Base-by-base conservation (phyloP, 805 yeast genomes). In the Barnettozyma populi region DNA sequence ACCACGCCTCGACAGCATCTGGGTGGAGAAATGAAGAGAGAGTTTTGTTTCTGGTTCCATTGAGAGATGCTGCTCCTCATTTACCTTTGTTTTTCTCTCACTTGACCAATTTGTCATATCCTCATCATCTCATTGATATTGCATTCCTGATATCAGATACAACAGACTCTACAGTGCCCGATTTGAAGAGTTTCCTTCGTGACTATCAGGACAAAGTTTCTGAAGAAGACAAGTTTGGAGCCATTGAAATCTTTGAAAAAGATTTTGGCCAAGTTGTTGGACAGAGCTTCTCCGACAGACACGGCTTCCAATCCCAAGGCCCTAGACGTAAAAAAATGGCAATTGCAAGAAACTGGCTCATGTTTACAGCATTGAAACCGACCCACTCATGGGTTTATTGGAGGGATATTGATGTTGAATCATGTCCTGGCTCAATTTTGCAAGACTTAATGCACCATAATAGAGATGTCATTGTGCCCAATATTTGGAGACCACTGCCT, bases 321-420 rank as follows among this genome's bases (percentile, higher is more conserved):
- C 95, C 95, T 40, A 76, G 98, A 64, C 75, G 98, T 60, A 92
- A 92, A 65, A 75, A 89, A 56, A 92, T 92, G 98, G 98, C 95
- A 5, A 75, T 90, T 50, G 97, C 97, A 6, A 76, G 98, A 64
- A 92, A 92, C 66, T 92, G 98, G 98, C 70, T 92, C 38, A 79
- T 90, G 62, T 72, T 92, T 1, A 89, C 85, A 7, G 95, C 96
- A 1, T 66, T 92, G 43, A 84, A 82, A 64, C 97, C 98, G 1
- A 82, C 92, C 64, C 98, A 92, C 64, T 82, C 95, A 7, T 90
- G 90, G 86, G 97, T 92, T 7, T 90, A 90, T 65, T 92, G 98
- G 98, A 75, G 98, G 67, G 98, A 92, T 70, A 96, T 94, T 11
- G 98, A 92, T 66, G 96, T 92, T n/a, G 96, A 90, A 64, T 82